Evolutionary conservation across 2,329 filamentous ascomycete genomes (phyloP), one percentile per base, ranked within the genome.

Genomic region (Taxawa tesnikishii): DNA sequence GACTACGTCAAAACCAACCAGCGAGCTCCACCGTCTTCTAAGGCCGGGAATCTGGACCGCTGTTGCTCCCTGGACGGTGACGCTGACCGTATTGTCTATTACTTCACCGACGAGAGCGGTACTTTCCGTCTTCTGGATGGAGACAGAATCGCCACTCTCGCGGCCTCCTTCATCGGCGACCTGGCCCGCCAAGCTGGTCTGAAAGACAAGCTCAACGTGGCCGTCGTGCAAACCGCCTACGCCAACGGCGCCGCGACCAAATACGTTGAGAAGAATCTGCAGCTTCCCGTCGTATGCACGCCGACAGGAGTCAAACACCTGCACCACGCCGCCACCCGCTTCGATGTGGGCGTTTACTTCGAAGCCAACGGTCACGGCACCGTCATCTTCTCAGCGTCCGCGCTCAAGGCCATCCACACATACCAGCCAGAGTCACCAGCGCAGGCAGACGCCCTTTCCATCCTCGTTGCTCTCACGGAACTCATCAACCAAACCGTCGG

Each of bases 311-410:
- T 98, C 40, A 98, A 98, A 68, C 83, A 94, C 60, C 72, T 98
- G 41, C 90, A 98, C 61, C 90, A 96, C 52, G 90, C 84, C n/a
- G 90, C 90, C 24, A 77, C 83, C 49, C 83, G 87, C 43, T 94
- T 92, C 47, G 90, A 98, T 49, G 78, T 96, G 34, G 90, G 90
- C 36, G 84, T 96, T 32, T 98, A 98, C 65, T 98, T 98, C 50
- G 90, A 98, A 64, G 90, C 90, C 43, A 98, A 98, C 54, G 90
- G 90, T 17, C 90, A 98, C 58, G 90, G 90, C 43, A 98, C 90
- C 7, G 81, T 96, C 21, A 78, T 96, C 33, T 98, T 98, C 68
- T 93, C 83, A 1, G 73, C 80, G 36, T 76, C 83, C 38, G 88
- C 88, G 4, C 65, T 88, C 28, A 78, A 79, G 45, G 70, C 73